Base-by-base conservation (phyloP, 1,139 yeast genomes). In the Geotrichum bryndzae region DNA sequence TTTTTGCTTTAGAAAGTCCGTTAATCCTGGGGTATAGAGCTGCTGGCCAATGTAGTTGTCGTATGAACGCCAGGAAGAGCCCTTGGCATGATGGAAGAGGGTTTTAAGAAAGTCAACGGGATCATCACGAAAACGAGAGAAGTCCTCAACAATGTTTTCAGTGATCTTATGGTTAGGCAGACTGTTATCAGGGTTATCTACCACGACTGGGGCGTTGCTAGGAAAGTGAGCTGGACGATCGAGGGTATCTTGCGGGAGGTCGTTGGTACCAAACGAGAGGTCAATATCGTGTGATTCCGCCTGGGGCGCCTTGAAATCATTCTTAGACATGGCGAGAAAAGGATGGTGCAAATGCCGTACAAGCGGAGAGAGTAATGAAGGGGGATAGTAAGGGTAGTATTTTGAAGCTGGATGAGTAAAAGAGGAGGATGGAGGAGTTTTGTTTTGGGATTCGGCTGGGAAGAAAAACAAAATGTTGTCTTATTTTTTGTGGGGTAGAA, bases 31-130 rank as follows among this genome's bases (percentile, higher is more conserved):
- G 59, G 72, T 73, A 66, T 67, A 77, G 35, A 77, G 66, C 31
- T 67, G 71, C 59, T 73, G 73, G 45, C 80, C 80, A 38, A 73
- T 68, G 64, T 75, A 76, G 55, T 72, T 68, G 57, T 76, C 73
- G 66, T 76, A 77, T 22, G 76, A 73, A 29, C 80, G 69, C 74
- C 78, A 77, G 18, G 71, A 68, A 5, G 73, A 66, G 45, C 79
- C 78, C n/a, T 67, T 61, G 55, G 74, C 67, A 58, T 72, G 74
- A 51, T 68, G 69, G 33, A 69, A 70, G 38, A 75, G 61, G 13
- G 71, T 72, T 56, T 66, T 67, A 53, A 76, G 56, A 58, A 74
- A 73, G 56, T 69, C 68, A 27, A 72, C 56, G 13, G 79, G 79
- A 60, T 71, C 68, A 54, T 75, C 74, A 23, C 79, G 69, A 67